Evolutionary conservation across 2,329 filamentous ascomycete genomes (phyloP), one percentile per base, ranked within the genome.

Genomic region (Trichoderma asperellum): DNA sequence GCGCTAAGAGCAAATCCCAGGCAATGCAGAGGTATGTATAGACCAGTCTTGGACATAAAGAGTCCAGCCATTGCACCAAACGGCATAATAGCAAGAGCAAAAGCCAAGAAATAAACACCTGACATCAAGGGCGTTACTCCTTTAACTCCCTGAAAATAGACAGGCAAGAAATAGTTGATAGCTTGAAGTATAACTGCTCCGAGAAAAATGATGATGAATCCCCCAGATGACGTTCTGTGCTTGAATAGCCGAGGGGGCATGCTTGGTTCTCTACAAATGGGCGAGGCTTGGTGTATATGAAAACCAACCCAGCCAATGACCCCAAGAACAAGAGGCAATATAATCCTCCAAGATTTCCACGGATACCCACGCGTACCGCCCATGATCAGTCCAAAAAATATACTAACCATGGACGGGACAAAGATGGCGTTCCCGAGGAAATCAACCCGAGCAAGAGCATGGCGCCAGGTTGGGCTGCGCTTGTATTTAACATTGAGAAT

Each of bases 81-180:
- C 2, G 79, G 74, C 5, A 74, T 72, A 8, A 76, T 73, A 0
- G 76, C 69, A 0, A 77, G 72, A 18, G 81, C 74, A 0, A 73
- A 73, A 57, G 77, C 72, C 68, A 83, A 75, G 4, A 81, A 47
- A 34, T 76, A 68, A 24, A 81, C 73, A 0, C 78, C 81, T 0
- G 80, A 74, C 60, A 53, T 64, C 0, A 73, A 71, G 0, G 84
- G 78, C 0, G 76, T 73, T 4, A 77, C 74, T 2, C 72, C 72
- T 0, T 77, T 75, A 0, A 85, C 81, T 2, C 76, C 79, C 64
- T 86, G 83, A 71, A 85, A 86, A 73, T 85, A 86, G 11, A 86
- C 74, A 0, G 84, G 82, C 0, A 84, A 71, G 69, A 84, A 84
- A 73, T 80, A 82, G 24, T 59, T 68, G n/a, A 70, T 37, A 40